These are phyloP conservation scores for Lasiodiplodia hormozganensis DNA, from an alignment of 2,329 filamentous ascomycete species.

Conservation along the genomic window DNA sequence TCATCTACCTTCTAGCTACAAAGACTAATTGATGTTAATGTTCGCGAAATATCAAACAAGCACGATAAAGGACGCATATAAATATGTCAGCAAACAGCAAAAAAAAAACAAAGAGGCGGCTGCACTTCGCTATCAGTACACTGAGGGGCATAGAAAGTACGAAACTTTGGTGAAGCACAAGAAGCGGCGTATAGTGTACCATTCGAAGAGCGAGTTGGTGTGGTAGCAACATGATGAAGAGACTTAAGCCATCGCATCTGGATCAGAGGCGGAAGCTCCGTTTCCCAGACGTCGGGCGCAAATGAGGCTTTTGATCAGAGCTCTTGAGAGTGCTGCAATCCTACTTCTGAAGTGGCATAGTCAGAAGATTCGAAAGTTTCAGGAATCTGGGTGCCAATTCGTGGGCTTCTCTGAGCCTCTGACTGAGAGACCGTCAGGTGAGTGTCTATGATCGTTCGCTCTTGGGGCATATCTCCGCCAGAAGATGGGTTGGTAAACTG, in stretches of 20 bases:
- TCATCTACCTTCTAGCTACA: not conserved
- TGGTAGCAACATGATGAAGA: not conserved
- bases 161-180: too few species aligned
- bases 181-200: not conserved
- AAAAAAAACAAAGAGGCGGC: too few species aligned
- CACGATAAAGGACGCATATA: not conserved
- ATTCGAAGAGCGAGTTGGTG: not conserved
- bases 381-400: not conserved
- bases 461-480: not conserved
- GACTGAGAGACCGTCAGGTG: conserved; percentile 11
- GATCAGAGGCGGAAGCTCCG: not conserved
- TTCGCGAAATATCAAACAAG: not conserved
- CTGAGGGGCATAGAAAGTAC: too few species aligned
- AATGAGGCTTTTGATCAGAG: not conserved
- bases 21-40: not conserved
- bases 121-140: too few species aligned
- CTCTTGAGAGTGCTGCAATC: not conserved
- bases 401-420: not conserved
- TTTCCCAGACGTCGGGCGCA: not conserved
- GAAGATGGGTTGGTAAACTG: not conserved
- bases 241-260: not conserved
- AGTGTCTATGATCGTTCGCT: not conserved
- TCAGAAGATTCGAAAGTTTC: not conserved
- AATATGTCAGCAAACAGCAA: not conserved
- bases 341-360: not conserved